A percentile compares a stretch with the other conserved stretches of the same genome.
These are phyloP conservation scores for Kluyveromyces aestuarii DNA, from an alignment of 805 yeast genomes.

Conservation along the genomic window DNA sequence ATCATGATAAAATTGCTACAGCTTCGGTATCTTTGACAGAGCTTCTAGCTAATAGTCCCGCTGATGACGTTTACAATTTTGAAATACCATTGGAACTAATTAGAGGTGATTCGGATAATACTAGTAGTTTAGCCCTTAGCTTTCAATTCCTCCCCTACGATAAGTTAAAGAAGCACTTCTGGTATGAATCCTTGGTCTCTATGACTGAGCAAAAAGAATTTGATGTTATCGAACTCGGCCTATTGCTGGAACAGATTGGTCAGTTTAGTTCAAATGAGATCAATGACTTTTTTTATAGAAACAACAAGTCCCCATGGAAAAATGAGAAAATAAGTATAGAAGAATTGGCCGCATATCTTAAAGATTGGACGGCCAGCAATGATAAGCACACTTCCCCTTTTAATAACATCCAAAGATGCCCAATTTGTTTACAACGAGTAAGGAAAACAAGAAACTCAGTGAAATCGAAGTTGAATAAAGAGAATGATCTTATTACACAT, in stretches of 20 bases:
- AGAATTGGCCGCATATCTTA: constrained; percentile 41
- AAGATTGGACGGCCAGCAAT: constrained; percentile 22
- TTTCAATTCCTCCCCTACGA: constrained; percentile 62
- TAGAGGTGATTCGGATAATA: constrained; percentile 21
- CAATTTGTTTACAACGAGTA: constrained; percentile 62
- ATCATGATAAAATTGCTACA: constrained; percentile 73
- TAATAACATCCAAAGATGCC: constrained; percentile 58
- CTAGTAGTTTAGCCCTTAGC: constrained; percentile 37
- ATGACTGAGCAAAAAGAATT: constrained; percentile 7
- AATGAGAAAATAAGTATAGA: constrained; percentile 40
- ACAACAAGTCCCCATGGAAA: constrained; percentile 41
- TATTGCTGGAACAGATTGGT: constrained; percentile 46
- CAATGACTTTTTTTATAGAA: constrained; percentile 40
- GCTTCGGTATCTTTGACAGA: constrained; percentile 49
- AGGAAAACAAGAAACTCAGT: constrained; percentile 38
- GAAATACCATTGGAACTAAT: constrained; percentile 16
- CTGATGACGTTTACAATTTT: constrained; percentile 28
- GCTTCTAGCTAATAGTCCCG: constrained; percentile 28
- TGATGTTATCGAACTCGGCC: constrained; percentile 46
- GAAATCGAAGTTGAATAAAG: constrained; percentile 21
- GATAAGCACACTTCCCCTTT: constrained; percentile 26
- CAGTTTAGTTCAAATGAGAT: constrained; percentile 47
- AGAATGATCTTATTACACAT: constrained; percentile 72
- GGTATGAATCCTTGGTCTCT: constrained; percentile 44
- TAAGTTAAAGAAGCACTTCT: constrained; percentile 54